Evolutionary conservation across 176 grass and related monocot species (phyloP).

Genomic region (Metroxylon sagu): DNA sequence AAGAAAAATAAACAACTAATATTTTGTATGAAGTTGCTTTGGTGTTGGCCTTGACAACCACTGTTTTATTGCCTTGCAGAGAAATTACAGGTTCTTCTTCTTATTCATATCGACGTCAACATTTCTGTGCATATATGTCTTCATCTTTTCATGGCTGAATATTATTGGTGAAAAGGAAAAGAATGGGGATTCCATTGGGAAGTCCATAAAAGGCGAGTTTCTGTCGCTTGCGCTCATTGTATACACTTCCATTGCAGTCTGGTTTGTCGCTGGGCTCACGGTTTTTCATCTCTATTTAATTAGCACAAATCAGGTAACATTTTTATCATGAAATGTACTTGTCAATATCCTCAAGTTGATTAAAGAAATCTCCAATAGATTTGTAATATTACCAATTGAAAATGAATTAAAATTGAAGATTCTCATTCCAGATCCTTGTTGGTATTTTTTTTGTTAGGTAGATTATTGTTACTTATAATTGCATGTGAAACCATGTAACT

Average conservation of each 20-base stretch:
- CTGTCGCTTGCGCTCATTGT: conserved; percentile 63
- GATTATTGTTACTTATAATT: too few relatives aligned
- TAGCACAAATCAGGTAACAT: conserved; percentile 68
- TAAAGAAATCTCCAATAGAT: too few relatives aligned
- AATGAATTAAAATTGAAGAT: too few relatives aligned
- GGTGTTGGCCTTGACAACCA: too few relatives aligned
- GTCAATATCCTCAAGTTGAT: too few relatives aligned
- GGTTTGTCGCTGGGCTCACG: conserved; percentile 93
- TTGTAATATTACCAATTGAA: too few relatives aligned
- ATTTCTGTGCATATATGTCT: conserved; percentile 71
- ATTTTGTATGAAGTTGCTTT: too few relatives aligned
- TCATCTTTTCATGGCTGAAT: conserved; percentile 70
- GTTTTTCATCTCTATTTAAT: conserved; percentile 81
- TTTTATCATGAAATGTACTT: neutral
- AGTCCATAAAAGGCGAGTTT: conserved; percentile 54
- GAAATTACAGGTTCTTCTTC: conserved; percentile 89
- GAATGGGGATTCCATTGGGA: conserved; percentile 41
- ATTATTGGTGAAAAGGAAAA: conserved; percentile 33
- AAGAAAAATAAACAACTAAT: too few relatives aligned
- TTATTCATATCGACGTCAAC: conserved; percentile 86
- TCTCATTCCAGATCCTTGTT: too few relatives aligned
- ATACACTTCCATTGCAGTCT: conserved; percentile 71
- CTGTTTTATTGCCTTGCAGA: conserved; percentile 19
- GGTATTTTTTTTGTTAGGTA: too few relatives aligned
- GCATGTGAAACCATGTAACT: too few relatives aligned